Conservation (phyloP, 768 basidiomycete species). For the Cantharellus anzutake region DNA sequence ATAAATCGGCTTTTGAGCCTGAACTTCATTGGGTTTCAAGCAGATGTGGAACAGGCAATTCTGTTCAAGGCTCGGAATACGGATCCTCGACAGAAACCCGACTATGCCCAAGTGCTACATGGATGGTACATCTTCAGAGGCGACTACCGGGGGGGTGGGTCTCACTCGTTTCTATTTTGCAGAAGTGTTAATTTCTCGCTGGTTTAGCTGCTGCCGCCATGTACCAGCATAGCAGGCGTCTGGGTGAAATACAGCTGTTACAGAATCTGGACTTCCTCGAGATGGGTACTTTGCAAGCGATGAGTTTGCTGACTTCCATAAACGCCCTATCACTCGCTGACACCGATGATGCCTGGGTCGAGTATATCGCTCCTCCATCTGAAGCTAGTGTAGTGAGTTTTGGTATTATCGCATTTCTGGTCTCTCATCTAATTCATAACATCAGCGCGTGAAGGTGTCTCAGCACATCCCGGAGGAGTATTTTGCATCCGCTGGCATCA, state of each 20-base stretch:
- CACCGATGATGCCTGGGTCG: conserved; percentile 64
- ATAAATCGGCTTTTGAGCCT: conserved; percentile 60
- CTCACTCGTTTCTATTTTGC: neutral
- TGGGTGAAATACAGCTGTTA: conserved; percentile 28
- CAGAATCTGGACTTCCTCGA: conserved; percentile 31
- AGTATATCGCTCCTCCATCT: conserved; percentile 35
- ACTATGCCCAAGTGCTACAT: conserved; percentile 83
- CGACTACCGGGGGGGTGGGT: conserved; percentile 80
- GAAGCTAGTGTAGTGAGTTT: conserved; percentile 24
- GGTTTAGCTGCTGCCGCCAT: conserved; percentile 66
- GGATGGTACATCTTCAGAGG: conserved; percentile 78
- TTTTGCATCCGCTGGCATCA: conserved; percentile 39
- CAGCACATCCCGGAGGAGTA: conserved; percentile 63
- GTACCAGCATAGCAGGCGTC: conserved; percentile 77
- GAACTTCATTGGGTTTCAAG: conserved; percentile 67
- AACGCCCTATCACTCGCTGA: conserved; percentile 77
- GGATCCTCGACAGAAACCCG: conserved; percentile 68
- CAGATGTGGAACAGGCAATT: conserved; percentile 74
- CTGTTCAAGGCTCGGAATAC: conserved; percentile 88
- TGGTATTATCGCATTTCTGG: neutral
- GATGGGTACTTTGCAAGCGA: conserved; percentile 55
- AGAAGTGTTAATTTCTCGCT: conserved; percentile 2
- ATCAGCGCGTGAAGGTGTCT: conserved; percentile 53
- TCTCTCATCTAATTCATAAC: conserved; percentile 11
- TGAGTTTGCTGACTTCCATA: conserved; percentile 56